A percentile compares a stretch with the other conserved stretches of the same genome.
These are phyloP conservation scores for Syzygium malaccense DNA, from an alignment of 441 rosid genomes.

Conservation along the genomic window DNA sequence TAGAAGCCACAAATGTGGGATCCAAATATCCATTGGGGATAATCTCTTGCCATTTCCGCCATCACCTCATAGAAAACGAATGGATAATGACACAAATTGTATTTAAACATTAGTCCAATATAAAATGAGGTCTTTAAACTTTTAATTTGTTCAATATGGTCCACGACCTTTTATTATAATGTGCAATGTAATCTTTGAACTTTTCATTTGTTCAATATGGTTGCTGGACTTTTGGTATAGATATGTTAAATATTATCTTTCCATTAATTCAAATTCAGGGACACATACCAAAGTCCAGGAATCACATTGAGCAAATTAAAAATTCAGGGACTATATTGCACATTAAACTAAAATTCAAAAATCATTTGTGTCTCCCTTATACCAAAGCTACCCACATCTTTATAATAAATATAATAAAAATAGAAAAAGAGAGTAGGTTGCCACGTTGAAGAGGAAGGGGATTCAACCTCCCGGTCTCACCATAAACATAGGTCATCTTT, in stretches of 20 bases:
- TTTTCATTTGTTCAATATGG: too few relatives aligned
- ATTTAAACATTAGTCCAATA: neutral
- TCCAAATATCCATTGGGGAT: neutral
- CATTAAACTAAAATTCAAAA: neutral
- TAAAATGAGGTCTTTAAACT: too few relatives aligned
- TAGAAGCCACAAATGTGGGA: neutral
- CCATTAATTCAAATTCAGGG: neutral
- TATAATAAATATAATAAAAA: neutral
- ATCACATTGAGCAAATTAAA: neutral
- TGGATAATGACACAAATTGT: neutral
- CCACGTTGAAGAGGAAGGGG: neutral
- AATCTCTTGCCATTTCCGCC: neutral
- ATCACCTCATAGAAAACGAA: neutral
- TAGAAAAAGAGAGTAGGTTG: neutral
- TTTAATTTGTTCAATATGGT: too few relatives aligned
- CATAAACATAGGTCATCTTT: neutral
- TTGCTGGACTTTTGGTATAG: too few relatives aligned
- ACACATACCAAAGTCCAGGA: too few relatives aligned
- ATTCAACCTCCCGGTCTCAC: neutral
- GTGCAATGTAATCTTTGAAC: too few relatives aligned
- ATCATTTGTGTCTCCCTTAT: neutral
- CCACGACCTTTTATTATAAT: neutral
- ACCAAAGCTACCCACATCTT: neutral
- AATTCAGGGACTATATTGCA: neutral
- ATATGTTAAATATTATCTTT: too few relatives aligned